phyloP scores from a whole-genome alignment of 2,329 filamentous ascomycete genomes.

The Aspergillus intermedius region DNA sequence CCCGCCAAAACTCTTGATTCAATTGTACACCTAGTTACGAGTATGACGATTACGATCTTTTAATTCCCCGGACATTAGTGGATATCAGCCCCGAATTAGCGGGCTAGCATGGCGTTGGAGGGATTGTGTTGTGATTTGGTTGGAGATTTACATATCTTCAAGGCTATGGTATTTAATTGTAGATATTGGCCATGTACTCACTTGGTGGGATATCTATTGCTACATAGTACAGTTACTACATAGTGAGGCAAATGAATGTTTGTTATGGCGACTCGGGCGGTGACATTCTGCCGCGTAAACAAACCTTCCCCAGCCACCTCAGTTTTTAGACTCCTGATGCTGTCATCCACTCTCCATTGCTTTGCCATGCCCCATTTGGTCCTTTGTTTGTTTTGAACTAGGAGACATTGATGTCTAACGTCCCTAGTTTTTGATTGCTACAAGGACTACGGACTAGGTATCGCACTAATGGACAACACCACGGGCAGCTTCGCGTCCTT shows the following conservation, averaged over 20 bases:
- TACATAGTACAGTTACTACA: no score
- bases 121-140: background rate
- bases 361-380: background rate
- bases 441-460: background rate
- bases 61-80: background rate
- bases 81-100: background rate
- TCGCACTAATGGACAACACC: constrained; percentile 5
- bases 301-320: background rate
- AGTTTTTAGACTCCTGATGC: background rate
- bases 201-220: no score
- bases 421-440: background rate
- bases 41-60: constrained; percentile 9
- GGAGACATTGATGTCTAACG: background rate
- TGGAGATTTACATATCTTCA: no score
- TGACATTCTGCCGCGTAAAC: constrained; percentile 3
- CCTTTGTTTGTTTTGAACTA: constrained; percentile 14
- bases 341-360: background rate
- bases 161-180: no score
- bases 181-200: no score
- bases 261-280: constrained; percentile 1
- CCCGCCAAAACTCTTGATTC: background rate
- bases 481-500: constrained; percentile 25
- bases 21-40: constrained; percentile 6
- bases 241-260: background rate
- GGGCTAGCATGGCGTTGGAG: constrained; percentile 22